phyloP scores from a whole-genome alignment of 2,329 filamentous ascomycete genomes.

The Aspergillus proliferans region DNA sequence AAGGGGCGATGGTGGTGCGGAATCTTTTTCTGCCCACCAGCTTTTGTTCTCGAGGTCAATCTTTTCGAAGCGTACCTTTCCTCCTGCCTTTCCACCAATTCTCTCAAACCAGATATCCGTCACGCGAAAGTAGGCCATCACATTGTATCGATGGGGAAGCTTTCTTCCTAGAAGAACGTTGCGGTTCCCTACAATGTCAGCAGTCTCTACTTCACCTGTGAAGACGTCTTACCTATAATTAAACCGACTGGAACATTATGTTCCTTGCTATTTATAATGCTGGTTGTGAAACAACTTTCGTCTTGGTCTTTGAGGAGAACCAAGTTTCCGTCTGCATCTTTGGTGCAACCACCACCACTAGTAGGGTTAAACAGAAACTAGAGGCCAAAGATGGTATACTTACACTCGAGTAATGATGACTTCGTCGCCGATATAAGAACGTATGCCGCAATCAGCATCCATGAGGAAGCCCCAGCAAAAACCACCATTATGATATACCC shows the following conservation, averaged over 20 bases:
- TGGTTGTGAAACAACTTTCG: conserved; percentile 29
- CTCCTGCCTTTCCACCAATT: conserved; percentile 34
- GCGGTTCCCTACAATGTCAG: conserved; percentile 42
- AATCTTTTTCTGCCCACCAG: conserved; percentile 52
- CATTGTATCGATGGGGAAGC: conserved; percentile 55
- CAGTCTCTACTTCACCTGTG: neutral
- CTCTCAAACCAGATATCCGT: conserved; percentile 64
- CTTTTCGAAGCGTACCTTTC: conserved; percentile 62
- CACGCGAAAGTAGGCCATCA: conserved; percentile 63
- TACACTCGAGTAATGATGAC: conserved; percentile 60
- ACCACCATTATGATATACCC: conserved; percentile 47
- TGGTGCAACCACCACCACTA: conserved; percentile 50
- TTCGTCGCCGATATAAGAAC: conserved; percentile 56
- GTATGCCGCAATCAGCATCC: conserved; percentile 47
- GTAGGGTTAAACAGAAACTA: conserved; percentile 10
- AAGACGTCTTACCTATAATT: conserved; percentile 44
- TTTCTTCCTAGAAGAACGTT: conserved; percentile 45
- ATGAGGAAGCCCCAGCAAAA: conserved; percentile 55
- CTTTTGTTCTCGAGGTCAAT: conserved; percentile 46
- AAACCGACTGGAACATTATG: conserved; percentile 49
- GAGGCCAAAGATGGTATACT: conserved; percentile 19
- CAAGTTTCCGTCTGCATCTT: conserved; percentile 44
- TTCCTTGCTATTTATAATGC: conserved; percentile 44
- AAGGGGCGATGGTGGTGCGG: conserved; percentile 18
- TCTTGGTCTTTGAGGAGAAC: conserved; percentile 44